Evolutionary conservation across 2,329 filamentous ascomycete genomes (phyloP).

Genomic region (Diplodia scrobiculata): DNA sequence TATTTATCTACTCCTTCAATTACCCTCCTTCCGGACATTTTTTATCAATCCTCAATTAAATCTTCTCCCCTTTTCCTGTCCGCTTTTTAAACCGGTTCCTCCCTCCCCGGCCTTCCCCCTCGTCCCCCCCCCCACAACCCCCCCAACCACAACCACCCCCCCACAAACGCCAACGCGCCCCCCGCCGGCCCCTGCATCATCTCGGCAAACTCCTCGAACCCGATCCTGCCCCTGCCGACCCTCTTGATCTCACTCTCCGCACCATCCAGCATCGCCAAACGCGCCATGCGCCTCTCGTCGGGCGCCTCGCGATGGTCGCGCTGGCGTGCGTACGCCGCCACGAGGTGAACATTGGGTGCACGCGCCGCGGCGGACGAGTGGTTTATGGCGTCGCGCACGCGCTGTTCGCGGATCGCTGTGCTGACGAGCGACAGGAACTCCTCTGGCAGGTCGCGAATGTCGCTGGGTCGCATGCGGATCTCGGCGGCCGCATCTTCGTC

Average conservation of each 20-base stretch:
- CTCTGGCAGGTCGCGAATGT: slow-evolving; percentile 18
- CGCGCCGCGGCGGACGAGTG: slow-evolving; percentile 32
- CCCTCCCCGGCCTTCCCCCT: no score
- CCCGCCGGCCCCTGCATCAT: slow-evolving; percentile 12
- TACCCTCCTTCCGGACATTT: no score
- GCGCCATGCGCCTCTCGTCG: slow-evolving; percentile 30
- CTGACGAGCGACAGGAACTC: slow-evolving; percentile 25
- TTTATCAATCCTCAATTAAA: neutral
- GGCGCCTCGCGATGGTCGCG: slow-evolving; percentile 5
- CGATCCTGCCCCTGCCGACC: slow-evolving; percentile 78
- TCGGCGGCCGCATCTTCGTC: slow-evolving; percentile 2
- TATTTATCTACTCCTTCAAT: no score
- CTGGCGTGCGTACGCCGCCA: slow-evolving; percentile 1
- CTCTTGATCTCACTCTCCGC: slow-evolving; percentile 70
- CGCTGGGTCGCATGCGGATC: slow-evolving; percentile 16
- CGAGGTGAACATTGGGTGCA: slow-evolving; percentile 38
- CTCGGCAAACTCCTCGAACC: slow-evolving; percentile 75
- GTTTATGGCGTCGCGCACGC: slow-evolving; percentile 27
- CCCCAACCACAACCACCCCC: slow-evolving; percentile 27
- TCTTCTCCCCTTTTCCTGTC: neutral
- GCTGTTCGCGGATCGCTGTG: slow-evolving; percentile 40
- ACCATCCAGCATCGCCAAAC: slow-evolving; percentile 59
- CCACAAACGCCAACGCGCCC: slow-evolving; percentile 18
- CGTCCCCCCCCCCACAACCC: neutral
- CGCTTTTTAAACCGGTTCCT: neutral